Conservation (phyloP, 345 rosid species). For the Salix brachista region DNA sequence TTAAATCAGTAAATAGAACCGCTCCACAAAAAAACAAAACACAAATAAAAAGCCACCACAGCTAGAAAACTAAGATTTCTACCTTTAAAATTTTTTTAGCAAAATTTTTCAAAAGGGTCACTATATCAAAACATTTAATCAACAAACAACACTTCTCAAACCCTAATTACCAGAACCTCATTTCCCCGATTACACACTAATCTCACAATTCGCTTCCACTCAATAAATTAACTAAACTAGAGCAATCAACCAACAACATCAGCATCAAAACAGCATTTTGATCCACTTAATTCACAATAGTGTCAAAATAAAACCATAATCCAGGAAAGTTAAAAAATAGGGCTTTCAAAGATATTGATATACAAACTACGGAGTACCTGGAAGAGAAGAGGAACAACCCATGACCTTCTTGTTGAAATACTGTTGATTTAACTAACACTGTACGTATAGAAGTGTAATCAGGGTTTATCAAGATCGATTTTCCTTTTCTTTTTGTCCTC, state of each 20-base stretch:
- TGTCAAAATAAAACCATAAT: neutral
- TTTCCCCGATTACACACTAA: neutral
- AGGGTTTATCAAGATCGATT: neutral
- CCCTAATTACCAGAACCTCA: neutral
- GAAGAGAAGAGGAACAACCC: conserved; percentile 94
- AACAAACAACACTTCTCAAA: conserved; percentile 5
- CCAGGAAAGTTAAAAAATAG: neutral
- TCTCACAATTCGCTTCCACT: neutral
- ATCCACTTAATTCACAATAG: neutral
- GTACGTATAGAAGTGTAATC: neutral
- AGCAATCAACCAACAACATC: neutral
- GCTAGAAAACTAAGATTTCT: neutral
- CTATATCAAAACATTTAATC: conserved; percentile 7
- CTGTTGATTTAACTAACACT: neutral
- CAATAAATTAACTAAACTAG: neutral
- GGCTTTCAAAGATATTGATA: neutral
- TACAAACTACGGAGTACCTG: conserved; percentile 39
- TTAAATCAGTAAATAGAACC: neutral
- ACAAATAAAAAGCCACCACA: neutral
- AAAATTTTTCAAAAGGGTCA: conserved; percentile 16
- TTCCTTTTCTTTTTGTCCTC: neutral
- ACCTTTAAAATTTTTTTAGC: neutral
- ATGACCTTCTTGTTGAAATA: conserved; percentile 19
- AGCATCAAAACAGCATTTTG: neutral
- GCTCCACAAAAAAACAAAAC: neutral